Base-by-base conservation (phyloP, 108 stramenopile genomes). In the Pseudonitzschia pungens region DNA sequence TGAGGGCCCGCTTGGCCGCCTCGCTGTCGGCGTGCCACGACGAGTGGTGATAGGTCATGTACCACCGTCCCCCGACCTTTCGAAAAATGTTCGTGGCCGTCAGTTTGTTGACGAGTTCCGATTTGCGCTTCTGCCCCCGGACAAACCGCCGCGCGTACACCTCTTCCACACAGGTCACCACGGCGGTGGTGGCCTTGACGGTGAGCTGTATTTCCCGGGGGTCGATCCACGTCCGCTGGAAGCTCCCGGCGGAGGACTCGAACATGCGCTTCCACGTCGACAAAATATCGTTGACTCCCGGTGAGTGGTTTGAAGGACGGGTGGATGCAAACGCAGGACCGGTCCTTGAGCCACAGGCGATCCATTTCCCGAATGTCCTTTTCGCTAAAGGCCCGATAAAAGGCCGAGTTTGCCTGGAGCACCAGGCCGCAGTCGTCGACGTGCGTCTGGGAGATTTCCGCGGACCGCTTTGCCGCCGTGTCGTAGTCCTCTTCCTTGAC, bases 111-210 rank as follows among this genome's bases (percentile, higher is more conserved):
- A 89, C 68, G 18, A 87, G 65, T 67, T 85, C 80, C 5, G 84
- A 81, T 64, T 81, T 43, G 12, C 82, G 63, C 57, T 76, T 77
- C 69, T 70, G 56, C 28, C 80, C 89, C 45, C 85, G 82, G 22
- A 83, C 82, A 41, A 89, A 87, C 9, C 84, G 76, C 56, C 86
- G 72, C 6, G 83, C 75, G 68, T 77, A 88, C 16, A 94, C 89
- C 63, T 90, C 86, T 82, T 94, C 93, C 51, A 90, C 90, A 54
- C 93, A 94, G 4, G 91, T 90, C 24, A 94, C 58, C 27, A 89
- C 82, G 20, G 93, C 93, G 14, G 89, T 91, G 42, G 82, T 84
- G 9, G 79, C 75, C 60, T 91, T 87, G 40, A 92, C 89, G 21
- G 83, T 77, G 55, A 94, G 56, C 28, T 86, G 78, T 41, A 94